Evolutionary conservation across 164 flowering plant species (phyloP), one percentile per base, ranked within the genome.

Genomic region (Chimonanthus salicifolius): DNA sequence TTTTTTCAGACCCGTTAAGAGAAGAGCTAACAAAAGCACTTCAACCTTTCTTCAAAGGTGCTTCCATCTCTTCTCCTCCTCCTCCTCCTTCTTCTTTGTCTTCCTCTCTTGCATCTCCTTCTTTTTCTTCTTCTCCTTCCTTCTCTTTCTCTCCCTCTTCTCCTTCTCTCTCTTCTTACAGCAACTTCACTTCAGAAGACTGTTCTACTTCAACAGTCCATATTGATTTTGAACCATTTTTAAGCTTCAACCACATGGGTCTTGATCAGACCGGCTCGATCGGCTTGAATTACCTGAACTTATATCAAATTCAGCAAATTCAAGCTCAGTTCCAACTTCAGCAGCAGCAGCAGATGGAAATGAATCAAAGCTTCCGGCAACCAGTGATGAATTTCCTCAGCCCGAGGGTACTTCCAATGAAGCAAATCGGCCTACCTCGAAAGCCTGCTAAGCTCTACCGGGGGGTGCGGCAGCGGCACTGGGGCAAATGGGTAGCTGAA

Each of bases 11-110:
- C 58, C 83, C 72, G 16, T 86, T 81, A 47, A 82, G 85, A 18
- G 91, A 83, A 68, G 98, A 94, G 76, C 78, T 94, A 1, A 94
- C 92, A 97, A 90, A 87, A 81, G 98, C 96, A 78, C 92, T 94
- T 73, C 86, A 81, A 73, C 98, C 98, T 92, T 94, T 89, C 88
- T 87, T 92, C 76, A 88, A 89, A 76, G 70, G 90, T 84, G 89
- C 89, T 88, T 82, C 90, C 33, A 6, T 70, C n/a, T n/a, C 71
- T 43, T 21, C 83, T 64, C 65, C 72, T 16, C 45, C 70, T 7
- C 58, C 69, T 70, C 51, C 77, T 7, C 16, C 78, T 20, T 20
- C 21, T 20, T 20, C 21, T 20, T 20, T 20, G 21, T 20, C 0
- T 20, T 20, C 21, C 21, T 20, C 21, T 20, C 21, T 20, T 20